A percentile compares a stretch with the other conserved stretches of the same genome.
These are phyloP conservation scores for Yamadazyma phyllophila DNA, from an alignment of 805 yeast species.

Conservation along the genomic window DNA sequence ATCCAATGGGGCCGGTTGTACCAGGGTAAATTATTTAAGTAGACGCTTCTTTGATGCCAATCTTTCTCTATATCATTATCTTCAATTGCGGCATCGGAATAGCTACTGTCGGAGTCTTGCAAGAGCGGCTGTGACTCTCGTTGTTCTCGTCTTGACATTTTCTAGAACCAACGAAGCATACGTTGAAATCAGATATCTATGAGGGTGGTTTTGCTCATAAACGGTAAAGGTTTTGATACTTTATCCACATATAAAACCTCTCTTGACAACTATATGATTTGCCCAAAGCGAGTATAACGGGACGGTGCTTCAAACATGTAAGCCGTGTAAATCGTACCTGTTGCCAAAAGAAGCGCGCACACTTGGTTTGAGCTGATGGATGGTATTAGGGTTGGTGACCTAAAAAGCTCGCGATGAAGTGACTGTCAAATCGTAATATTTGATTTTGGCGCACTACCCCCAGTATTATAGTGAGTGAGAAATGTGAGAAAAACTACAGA, in stretches of 20 bases:
- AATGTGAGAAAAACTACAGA: neutral
- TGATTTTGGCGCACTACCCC: neutral
- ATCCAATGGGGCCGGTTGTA: slow-evolving; percentile 4
- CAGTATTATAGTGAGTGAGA: neutral
- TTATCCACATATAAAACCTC: neutral
- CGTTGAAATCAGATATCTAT: neutral
- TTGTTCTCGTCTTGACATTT: neutral
- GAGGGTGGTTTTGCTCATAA: neutral
- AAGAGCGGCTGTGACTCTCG: neutral
- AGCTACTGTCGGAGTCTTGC: neutral
- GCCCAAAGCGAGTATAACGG: neutral
- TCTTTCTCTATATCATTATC: neutral
- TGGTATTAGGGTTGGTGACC: slow-evolving; percentile 1
- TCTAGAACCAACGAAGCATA: neutral
- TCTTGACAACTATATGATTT: neutral
- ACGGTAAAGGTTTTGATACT: neutral
- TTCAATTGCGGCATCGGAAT: neutral
- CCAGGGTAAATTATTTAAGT: neutral
- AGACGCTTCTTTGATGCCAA: neutral
- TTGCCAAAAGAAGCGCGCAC: no score
- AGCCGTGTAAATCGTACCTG: no score
- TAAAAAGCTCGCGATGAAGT: neutral
- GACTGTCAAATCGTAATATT: neutral
- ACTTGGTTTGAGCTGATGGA: neutral
- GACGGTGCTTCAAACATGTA: neutral